These are phyloP conservation scores for Pseudopithomyces maydicus DNA, from an alignment of 2,329 filamentous ascomycete genomes.

Conservation along the genomic window DNA sequence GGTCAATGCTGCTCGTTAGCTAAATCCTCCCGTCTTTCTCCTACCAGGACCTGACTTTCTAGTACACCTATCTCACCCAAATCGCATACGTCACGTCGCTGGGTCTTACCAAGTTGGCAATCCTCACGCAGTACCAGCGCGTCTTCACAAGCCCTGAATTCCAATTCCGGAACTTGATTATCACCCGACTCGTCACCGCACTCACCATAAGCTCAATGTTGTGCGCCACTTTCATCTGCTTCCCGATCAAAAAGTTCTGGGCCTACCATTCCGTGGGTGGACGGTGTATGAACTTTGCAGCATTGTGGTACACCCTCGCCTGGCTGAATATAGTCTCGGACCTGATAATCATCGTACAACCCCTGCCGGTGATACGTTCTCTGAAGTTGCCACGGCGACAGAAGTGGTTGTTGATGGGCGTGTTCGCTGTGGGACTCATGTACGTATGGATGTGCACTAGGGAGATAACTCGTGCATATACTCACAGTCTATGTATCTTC, in stretches of 20 bases:
- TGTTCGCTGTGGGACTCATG: constrained; percentile 40
- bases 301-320: constrained; percentile 34
- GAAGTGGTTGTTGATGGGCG: constrained; percentile 33
- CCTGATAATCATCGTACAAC: constrained; percentile 34
- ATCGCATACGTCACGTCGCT: constrained; percentile 18
- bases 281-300: background rate
- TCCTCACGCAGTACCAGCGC: constrained; percentile 40
- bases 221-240: background rate
- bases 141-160: constrained; percentile 35
- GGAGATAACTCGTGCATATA: background rate
- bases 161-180: constrained; percentile 25
- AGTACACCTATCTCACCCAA: constrained; percentile 4
- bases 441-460: constrained; percentile 12
- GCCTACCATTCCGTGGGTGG: background rate
- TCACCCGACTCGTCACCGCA: constrained; percentile 28
- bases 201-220: background rate
- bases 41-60: background rate
- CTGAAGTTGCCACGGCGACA: constrained; percentile 34
- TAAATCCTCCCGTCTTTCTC: background rate
- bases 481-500: too few species aligned
- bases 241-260: background rate
- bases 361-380: constrained; percentile 36
- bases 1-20: background rate
- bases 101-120: constrained; percentile 38
- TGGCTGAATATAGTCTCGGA: constrained; percentile 41